Percentiles rank a stretch among this genome's conserved stretches.
Conservation (phyloP, 2,329 filamentous ascomycete species). For the Phaeosphaeria sp. region DNA sequence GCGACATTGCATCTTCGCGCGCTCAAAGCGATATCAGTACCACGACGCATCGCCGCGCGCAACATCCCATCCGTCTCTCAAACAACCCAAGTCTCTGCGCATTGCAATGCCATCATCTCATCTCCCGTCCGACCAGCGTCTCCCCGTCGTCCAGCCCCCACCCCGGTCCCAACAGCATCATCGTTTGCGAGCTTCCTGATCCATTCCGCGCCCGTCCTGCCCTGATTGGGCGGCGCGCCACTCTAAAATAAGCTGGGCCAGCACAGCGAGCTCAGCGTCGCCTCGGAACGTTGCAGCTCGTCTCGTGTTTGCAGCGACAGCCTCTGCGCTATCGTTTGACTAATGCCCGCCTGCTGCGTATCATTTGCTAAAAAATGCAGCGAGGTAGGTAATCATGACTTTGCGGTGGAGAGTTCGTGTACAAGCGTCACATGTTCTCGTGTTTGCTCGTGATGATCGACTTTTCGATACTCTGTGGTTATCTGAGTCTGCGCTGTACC, state of each 20-base stretch:
- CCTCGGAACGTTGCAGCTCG: constrained; percentile 25
- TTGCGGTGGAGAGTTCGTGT: background rate
- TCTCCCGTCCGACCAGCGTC: constrained; percentile 2
- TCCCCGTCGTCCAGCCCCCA: background rate
- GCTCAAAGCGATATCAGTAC: background rate
- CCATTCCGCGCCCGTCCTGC: constrained; percentile 14
- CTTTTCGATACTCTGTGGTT: background rate
- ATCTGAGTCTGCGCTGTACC: background rate
- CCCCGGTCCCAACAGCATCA: constrained; percentile 20
- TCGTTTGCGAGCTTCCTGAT: constrained; percentile 11
- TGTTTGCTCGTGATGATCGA: constrained; percentile 8
- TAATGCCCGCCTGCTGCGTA: background rate
- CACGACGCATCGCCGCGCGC: background rate
- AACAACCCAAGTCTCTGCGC: background rate
- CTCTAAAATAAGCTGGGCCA: constrained; percentile 33
- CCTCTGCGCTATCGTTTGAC: constrained; percentile 8
- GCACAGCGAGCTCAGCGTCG: constrained; percentile 16
- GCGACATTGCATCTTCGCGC: background rate
- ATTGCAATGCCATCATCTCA: constrained; percentile 17
- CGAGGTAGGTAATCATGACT: background rate
- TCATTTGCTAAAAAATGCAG: background rate
- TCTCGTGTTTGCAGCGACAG: constrained; percentile 7
- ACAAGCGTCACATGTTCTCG: constrained; percentile 11
- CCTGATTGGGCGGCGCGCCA: constrained; percentile 28
- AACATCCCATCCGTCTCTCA: background rate